Evolutionary conservation across 352 stramenopile genomes (phyloP).

Genomic region (Phytophthora lateralis): DNA sequence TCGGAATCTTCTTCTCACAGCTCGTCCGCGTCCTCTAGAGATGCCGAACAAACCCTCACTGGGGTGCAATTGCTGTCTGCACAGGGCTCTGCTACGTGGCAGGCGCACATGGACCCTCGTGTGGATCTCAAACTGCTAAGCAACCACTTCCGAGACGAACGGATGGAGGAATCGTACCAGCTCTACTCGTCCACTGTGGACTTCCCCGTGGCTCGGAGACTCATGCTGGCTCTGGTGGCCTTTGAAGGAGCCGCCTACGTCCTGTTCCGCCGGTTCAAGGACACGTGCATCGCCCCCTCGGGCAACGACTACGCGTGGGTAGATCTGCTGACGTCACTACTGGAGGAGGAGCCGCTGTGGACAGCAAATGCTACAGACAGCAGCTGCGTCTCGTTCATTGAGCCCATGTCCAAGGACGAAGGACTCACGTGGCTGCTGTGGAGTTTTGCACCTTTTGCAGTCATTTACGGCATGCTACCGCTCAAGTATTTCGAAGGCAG

Average conservation of each 20-base stretch:
- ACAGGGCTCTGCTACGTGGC: slow-evolving; percentile 48
- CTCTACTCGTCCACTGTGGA: slow-evolving; percentile 77
- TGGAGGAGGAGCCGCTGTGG: slow-evolving; percentile 13
- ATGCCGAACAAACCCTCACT: slow-evolving; percentile 13
- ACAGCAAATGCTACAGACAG: slow-evolving; percentile 16
- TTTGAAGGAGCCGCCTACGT: slow-evolving; percentile 65
- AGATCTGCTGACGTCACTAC: slow-evolving; percentile 21
- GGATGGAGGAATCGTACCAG: slow-evolving; percentile 81
- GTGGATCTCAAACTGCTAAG: slow-evolving; percentile 59
- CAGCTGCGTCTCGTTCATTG: slow-evolving; percentile 42
- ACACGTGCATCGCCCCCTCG: slow-evolving; percentile 42
- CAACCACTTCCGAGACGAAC: slow-evolving; percentile 75
- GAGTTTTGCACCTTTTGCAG: slow-evolving; percentile 65
- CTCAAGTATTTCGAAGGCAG: slow-evolving; percentile 73
- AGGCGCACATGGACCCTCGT: slow-evolving; percentile 57
- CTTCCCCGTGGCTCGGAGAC: slow-evolving; percentile 58
- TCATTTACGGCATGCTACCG: slow-evolving; percentile 64
- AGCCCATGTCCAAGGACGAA: slow-evolving; percentile 30
- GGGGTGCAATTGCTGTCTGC: slow-evolving; percentile 41
- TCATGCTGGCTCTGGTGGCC: slow-evolving; percentile 65
- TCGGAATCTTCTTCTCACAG: slow-evolving; percentile 27
- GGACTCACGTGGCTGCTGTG: slow-evolving; percentile 53
- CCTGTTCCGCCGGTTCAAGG: slow-evolving; percentile 49
- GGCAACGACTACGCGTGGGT: slow-evolving; percentile 39
- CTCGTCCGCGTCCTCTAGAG: slow-evolving; percentile 18